phyloP scores from a whole-genome alignment of 148 eudicot species.

The Dysphania ambrosioides region DNA sequence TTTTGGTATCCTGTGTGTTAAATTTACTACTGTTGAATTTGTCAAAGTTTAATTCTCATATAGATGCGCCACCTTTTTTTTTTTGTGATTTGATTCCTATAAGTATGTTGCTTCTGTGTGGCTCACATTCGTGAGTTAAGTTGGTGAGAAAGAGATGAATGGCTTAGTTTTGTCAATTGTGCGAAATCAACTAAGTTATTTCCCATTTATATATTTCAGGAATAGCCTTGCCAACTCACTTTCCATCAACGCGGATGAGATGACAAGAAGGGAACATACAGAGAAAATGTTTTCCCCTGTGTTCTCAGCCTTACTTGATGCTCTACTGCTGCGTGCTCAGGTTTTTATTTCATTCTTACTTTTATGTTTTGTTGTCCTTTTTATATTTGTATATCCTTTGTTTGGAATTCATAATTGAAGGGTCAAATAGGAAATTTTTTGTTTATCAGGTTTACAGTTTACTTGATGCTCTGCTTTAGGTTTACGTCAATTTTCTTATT shows the following conservation, averaged over 20 bases:
- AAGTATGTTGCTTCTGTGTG: not conserved
- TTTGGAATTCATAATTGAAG: not conserved
- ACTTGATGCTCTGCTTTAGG: not conserved
- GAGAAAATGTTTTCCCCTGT: conserved; percentile 54
- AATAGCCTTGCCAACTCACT: conserved; percentile 71
- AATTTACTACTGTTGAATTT: not conserved
- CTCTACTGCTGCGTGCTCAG: conserved; percentile 81
- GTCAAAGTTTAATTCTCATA: not conserved
- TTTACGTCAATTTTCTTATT: not conserved
- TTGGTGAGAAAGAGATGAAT: conserved; percentile 4
- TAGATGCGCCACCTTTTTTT: not conserved
- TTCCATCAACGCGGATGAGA: conserved; percentile 45
- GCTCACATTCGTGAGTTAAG: conserved; percentile 7
- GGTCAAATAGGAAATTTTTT: not conserved
- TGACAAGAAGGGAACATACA: conserved; percentile 43
- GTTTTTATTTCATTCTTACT: conserved; percentile 32
- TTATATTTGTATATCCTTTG: not conserved
- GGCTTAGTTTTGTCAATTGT: conserved; percentile 8
- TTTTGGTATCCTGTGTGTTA: not conserved
- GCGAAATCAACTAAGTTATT: not conserved
- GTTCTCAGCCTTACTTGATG: conserved; percentile 80
- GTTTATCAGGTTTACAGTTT: not conserved
- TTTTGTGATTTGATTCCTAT: not conserved
- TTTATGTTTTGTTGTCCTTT: not conserved
- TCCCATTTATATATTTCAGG: conserved; percentile 44